Conservation (phyloP, 257 asterid species). For the Craterostigma plantagineum region DNA sequence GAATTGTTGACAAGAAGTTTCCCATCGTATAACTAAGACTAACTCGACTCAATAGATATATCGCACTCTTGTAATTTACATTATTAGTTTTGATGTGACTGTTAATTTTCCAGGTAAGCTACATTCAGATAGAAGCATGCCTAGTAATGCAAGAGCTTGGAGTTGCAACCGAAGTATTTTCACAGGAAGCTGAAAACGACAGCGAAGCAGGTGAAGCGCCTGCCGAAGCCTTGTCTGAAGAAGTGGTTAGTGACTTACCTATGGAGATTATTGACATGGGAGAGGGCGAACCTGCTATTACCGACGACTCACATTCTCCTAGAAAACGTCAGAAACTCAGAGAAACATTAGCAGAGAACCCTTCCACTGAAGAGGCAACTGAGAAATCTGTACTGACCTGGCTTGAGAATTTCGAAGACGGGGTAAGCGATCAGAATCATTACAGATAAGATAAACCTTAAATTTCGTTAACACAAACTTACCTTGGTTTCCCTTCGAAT, state of each 20-base stretch:
- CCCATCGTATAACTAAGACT: background rate
- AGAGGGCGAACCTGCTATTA: slow-evolving; percentile 8
- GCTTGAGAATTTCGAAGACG: slow-evolving; percentile 42
- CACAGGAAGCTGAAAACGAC: slow-evolving; percentile 1
- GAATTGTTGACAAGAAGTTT: background rate
- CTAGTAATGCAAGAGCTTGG: slow-evolving; percentile 54
- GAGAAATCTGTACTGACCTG: slow-evolving; percentile 33
- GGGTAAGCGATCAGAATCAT: too few species aligned
- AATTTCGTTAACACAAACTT: background rate
- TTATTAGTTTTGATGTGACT: slow-evolving; percentile 7
- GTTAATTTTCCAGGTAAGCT: slow-evolving; percentile 39
- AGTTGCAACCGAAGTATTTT: slow-evolving; percentile 12
- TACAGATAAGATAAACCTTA: background rate
- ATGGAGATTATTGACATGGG: slow-evolving; percentile 6
- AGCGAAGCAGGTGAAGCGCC: slow-evolving; percentile 13
- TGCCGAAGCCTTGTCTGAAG: slow-evolving; percentile 11
- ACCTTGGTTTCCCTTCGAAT: background rate
- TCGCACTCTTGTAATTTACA: background rate
- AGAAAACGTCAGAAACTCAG: slow-evolving; percentile 44
- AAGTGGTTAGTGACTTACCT: slow-evolving; percentile 8
- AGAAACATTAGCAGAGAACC: slow-evolving; percentile 13
- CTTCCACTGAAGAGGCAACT: slow-evolving; percentile 24
- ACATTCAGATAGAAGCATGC: slow-evolving; percentile 39
- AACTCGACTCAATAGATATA: background rate
- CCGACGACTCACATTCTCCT: slow-evolving; percentile 14